Conservation (phyloP, 2,329 filamentous ascomycete species). For the Chlorencoelia australis region DNA sequence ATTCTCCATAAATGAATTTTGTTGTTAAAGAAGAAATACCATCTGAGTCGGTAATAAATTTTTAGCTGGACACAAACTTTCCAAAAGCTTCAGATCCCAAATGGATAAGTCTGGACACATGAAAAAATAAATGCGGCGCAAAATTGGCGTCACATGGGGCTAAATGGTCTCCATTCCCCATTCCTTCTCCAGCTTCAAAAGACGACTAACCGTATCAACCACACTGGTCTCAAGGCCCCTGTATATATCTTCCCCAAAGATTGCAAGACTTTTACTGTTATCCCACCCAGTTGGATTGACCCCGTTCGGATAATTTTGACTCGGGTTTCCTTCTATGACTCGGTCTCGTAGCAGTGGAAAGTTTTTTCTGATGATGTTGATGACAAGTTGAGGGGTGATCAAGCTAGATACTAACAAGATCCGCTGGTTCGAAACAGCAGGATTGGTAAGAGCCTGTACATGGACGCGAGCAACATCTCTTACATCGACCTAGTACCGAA, state of each 20-base stretch:
- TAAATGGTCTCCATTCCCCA: no score
- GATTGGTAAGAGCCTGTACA: constrained; percentile 42
- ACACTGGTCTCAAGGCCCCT: constrained; percentile 22
- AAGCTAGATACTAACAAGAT: constrained; percentile 47
- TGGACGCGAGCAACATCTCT: constrained; percentile 52
- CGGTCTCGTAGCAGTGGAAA: constrained; percentile 40
- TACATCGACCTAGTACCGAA: constrained; percentile 38
- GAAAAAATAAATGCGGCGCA: no score
- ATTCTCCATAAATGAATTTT: no score
- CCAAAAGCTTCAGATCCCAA: no score
- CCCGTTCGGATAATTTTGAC: constrained; percentile 14
- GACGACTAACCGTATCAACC: constrained; percentile 19
- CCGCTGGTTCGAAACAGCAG: constrained; percentile 46
- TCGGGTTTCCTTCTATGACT: constrained; percentile 33
- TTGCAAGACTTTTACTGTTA: constrained; percentile 11
- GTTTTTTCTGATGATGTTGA: constrained; percentile 40
- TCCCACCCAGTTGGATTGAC: constrained; percentile 19
- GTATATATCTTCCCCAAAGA: constrained; percentile 13
- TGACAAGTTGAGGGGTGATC: constrained; percentile 49
- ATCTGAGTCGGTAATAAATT: no score
- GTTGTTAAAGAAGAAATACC: no score
- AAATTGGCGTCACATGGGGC: no score
- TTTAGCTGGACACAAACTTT: no score
- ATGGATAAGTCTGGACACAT: no score
- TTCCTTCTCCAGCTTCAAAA: constrained; percentile 21